Base-by-base conservation (phyloP, 73 alveolate species). In the Urostyla sp. region DNA sequence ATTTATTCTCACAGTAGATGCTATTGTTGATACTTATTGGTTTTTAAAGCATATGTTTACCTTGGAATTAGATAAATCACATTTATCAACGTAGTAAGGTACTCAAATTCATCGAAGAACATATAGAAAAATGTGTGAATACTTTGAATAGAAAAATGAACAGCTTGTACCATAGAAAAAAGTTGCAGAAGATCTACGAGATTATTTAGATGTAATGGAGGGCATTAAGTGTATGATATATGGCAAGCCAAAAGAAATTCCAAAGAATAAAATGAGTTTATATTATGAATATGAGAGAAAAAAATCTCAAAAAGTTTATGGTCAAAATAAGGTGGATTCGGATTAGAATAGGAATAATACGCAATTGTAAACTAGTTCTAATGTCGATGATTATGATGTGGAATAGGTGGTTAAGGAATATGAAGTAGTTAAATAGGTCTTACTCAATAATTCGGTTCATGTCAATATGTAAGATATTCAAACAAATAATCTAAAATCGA, bases 321-420 rank as follows among this genome's bases (percentile, higher is more conserved):
- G 83, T 3, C 44, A 69, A 26, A 69, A 69, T 31, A 21, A 55
- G 44, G 5, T 16, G 7, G 56, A 53, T 13, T 69, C 48, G 32
- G 85, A 36, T n/a, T n/a, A n/a, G n/a, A n/a, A n/a, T n/a, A n/a
- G 30, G 23, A 49, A 32, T 18, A 4, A 16, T 7, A 49, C 24
- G 60, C 10, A 49, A 49, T 16, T 13, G 60, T 26, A 49, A 49
- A 32, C 10, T 16, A 32, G 21, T 5, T 32, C 5, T 26, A 11
- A 16, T 40, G 52, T 8, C 35, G 31, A 28, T 6, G 75, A 73
- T 2, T 49, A 73, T 50, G 74, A 27, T 7, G 61, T 73, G 28
- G 85, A 73, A 35, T 23, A 73, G 54, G 85, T 73, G 13, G 89
- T 78, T 7, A 63, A 80, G 43, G 90, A 80, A 34, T 80, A 80